Evolutionary conservation across 305 asterid genomes (phyloP), one percentile per base, ranked within the genome.

Genomic region (Fraxinus xanthoxyloides): DNA sequence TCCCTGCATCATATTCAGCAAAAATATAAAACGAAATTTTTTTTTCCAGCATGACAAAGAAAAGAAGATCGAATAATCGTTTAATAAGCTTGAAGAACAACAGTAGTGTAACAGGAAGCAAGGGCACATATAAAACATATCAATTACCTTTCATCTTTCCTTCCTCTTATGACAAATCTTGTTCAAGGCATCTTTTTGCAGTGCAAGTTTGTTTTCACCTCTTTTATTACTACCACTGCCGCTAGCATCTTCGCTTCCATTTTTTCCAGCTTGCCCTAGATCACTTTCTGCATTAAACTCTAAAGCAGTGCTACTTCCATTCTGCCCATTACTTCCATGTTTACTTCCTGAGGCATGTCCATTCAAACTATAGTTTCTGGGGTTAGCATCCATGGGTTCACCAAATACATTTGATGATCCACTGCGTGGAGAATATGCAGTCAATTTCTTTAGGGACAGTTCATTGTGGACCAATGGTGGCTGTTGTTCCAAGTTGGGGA

Each of bases 311-410:
- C 89, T 86, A 89, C 91, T 84, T 79, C 90, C 94, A 48, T 87
- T 89, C 70, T 82, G 95, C 61, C 87, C 92, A 82, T 85, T 88
- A 84, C 94, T 93, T 76, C 90, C 92, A 85, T 82, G 90, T 76
- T 93, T 91, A 89, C 98, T 91, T 78, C 97, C 93, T 0, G 93
- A 91, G 80, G 90, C 88, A 84, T 94, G 90, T 89, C 88, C 88
- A 79, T 92, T 91, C 81, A 91, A 77, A 87, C 92, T 85, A 75
- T 78, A 82, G 85, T 91, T 88, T 83, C 75, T 83, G 31, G 77
- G 83, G 75, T 82, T 86, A 70, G 85, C 88, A 36, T 87, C 93
- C 80, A 54, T 59, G 24, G 88, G 90, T 79, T 85, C 90, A 85
- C 84, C 88, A 82, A 86, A 35, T 81, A 82, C 87, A 85, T 87